Evolutionary conservation across 2,329 filamentous ascomycete species (phyloP).

Genomic region (Coleophoma eucalyptorum): DNA sequence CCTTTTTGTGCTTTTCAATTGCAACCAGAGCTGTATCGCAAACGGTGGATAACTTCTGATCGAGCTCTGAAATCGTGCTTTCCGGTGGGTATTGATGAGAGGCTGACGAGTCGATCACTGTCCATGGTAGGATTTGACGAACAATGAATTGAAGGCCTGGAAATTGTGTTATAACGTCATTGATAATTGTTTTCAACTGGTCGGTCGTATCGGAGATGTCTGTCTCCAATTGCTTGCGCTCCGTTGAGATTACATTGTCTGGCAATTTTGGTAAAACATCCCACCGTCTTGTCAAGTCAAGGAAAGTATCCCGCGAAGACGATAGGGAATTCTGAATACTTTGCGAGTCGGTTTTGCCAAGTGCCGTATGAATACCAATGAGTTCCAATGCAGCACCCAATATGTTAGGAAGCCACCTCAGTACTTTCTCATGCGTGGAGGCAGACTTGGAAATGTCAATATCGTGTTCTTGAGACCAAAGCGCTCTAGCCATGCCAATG

Average conservation of each 20-base stretch:
- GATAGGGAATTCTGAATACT: conserved; percentile 40
- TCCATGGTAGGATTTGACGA: conserved; percentile 64
- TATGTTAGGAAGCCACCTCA: conserved; percentile 66
- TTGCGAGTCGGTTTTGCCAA: conserved; percentile 49
- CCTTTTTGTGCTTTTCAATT: conserved; percentile 66
- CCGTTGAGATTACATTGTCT: conserved; percentile 39
- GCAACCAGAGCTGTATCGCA: conserved; percentile 76
- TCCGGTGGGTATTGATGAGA: conserved; percentile 3
- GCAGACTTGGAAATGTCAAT: conserved; percentile 6
- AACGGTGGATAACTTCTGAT: conserved; percentile 56
- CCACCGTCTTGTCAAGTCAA: conserved; percentile 37
- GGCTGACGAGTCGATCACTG: conserved; percentile 27
- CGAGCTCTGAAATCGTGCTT: conserved; percentile 38
- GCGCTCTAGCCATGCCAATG: conserved; percentile 23
- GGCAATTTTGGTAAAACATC: conserved; percentile 46
- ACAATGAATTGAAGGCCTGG: conserved; percentile 63
- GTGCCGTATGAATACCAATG: conserved; percentile 61
- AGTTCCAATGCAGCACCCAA: conserved; percentile 59
- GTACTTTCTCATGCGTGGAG: conserved; percentile 25
- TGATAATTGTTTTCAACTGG: conserved; percentile 29
- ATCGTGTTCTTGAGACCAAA: conserved; percentile 31
- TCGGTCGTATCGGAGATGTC: conserved; percentile 10
- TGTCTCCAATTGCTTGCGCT: conserved; percentile 20
- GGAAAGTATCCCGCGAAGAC: conserved; percentile 46
- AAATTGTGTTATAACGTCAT: conserved; percentile 37